Evolutionary conservation across 805 yeast genomes (phyloP), one percentile per base, ranked within the genome.

Genomic region (Candida montana): DNA sequence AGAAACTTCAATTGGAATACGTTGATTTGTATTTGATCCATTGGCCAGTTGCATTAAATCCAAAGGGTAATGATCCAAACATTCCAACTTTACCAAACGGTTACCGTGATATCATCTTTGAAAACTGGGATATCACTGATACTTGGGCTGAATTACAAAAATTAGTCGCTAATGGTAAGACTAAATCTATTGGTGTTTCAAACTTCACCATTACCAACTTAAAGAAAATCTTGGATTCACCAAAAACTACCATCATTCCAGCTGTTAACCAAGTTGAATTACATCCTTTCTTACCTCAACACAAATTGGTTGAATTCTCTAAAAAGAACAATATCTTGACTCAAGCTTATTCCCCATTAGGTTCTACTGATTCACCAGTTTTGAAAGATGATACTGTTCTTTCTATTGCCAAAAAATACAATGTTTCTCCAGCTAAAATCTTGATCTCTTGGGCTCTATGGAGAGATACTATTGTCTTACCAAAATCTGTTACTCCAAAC

Each of bases 1-100:
- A 70, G 47, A 76, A 79, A 53, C 67, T 86, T 46, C 79, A 78
- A 1, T 57, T 84, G 49, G 93, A 82, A 37, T 86, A 86, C 54
- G 81, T 86, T 39, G 95, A 86, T 57, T 65, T 86, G 47, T 79
- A 80, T 57, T 69, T 87, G 58, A 72, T 86, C 58, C 95, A 86
- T 63, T 86, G 91, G 91, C 95, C 95, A 6, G 72, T 73, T 33
- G 65, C 81, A 9, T 59, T 73, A 45, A 72, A 57, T 47, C 66
- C 87, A 21, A 84, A 35, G 19, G 39, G 44, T 33, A 31, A 40
- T 15, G 39, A 40, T 26, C 33, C 42, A 16, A 23, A 27, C 11
- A 37, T 41, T 6, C 44, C 44, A 37, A 37, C 41, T 28, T 36
- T 41, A 33, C 44, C 44, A 35, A 37, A 36, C 79, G 77, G 75